Conservation (phyloP, 768 basidiomycete species). For the Thelephora aurantiotincta region DNA sequence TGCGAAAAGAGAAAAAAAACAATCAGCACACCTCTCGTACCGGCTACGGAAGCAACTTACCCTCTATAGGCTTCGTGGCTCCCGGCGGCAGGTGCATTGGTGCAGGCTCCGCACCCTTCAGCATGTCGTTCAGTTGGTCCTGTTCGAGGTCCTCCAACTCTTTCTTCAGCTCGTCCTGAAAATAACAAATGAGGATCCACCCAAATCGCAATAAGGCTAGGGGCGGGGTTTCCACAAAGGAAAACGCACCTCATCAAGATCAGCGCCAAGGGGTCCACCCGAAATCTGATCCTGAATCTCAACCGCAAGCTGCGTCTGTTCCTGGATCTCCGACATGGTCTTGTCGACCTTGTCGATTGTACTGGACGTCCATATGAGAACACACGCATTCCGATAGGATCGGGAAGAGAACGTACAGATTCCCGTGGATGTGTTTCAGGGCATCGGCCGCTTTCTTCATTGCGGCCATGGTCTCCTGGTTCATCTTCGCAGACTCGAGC, state of each 20-base stretch:
- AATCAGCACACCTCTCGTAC: conserved; percentile 3
- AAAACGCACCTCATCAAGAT: conserved; percentile 55
- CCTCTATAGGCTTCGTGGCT: conserved; percentile 29
- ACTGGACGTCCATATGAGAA: conserved; percentile 24
- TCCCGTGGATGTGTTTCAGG: conserved; percentile 78
- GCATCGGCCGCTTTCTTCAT: conserved; percentile 95
- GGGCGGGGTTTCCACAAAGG: too few relatives aligned
- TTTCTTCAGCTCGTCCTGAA: conserved; percentile 62
- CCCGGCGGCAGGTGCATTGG: conserved; percentile 74
- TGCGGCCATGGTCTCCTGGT: conserved; percentile 91
- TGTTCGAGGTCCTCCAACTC: conserved; percentile 85
- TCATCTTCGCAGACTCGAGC: conserved; percentile 93
- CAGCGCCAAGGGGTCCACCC: conserved; percentile 42
- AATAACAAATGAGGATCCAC: background rate
- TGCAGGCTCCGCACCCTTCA: conserved; percentile 79
- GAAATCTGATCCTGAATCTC: conserved; percentile 88
- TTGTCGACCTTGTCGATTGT: conserved; percentile 80
- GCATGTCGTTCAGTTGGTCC: conserved; percentile 71
- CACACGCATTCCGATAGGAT: background rate
- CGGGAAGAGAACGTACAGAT: conserved; percentile 49
- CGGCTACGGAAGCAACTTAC: too few relatives aligned
- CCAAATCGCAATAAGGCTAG: too few relatives aligned
- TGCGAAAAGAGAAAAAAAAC: too few relatives aligned
- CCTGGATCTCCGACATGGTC: conserved; percentile 76
- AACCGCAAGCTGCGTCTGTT: conserved; percentile 84